A percentile compares a stretch with the other conserved stretches of the same genome.
phyloP scores from a whole-genome alignment of 2,329 filamentous ascomycete genomes.

The Aspergillus ochraceoroseus region DNA sequence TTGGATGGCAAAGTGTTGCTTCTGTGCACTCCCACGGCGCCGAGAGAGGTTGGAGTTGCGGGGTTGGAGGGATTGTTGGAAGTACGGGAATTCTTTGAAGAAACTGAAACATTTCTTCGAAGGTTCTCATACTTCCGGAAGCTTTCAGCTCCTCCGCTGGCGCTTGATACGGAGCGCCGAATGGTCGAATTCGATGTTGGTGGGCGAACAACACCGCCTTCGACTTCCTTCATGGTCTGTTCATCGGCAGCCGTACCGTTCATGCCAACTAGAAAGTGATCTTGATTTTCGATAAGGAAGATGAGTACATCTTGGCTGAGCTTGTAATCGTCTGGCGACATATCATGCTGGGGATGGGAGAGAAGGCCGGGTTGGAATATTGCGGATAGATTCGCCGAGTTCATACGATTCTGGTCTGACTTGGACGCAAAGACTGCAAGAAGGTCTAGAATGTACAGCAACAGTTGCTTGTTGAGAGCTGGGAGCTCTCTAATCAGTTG shows the following conservation, averaged over 20 bases:
- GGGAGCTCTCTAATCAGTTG: constrained; percentile 87
- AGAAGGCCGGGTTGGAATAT: constrained; percentile 97
- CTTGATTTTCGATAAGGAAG: constrained; percentile 96
- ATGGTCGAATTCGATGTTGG: constrained; percentile 51
- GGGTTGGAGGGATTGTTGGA: constrained; percentile 69
- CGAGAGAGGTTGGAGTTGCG: constrained; percentile 53
- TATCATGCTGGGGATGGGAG: constrained; percentile 88
- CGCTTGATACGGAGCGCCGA: constrained; percentile 74
- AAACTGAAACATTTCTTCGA: constrained; percentile 84
- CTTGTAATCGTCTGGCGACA: constrained; percentile 90
- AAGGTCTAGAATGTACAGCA: constrained; percentile 92
- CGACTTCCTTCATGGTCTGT: constrained; percentile 61
- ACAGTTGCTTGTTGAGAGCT: constrained; percentile 83
- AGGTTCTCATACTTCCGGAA: constrained; percentile 71
- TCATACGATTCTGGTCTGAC: constrained; percentile 95
- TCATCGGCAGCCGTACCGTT: constrained; percentile 97
- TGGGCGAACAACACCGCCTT: constrained; percentile 57
- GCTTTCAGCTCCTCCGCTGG: constrained; percentile 83
- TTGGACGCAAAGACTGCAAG: constrained; percentile 96
- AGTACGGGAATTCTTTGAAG: constrained; percentile 76
- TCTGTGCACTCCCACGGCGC: constrained; percentile 57
- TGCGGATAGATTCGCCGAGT: constrained; percentile 83
- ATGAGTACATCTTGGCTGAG: constrained; percentile 96
- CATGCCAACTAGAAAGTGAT: constrained; percentile 98
- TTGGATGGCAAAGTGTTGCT: constrained; percentile 95